These are phyloP conservation scores for Xylaria acuta DNA, from an alignment of 495 filamentous ascomycete species.

Conservation along the genomic window DNA sequence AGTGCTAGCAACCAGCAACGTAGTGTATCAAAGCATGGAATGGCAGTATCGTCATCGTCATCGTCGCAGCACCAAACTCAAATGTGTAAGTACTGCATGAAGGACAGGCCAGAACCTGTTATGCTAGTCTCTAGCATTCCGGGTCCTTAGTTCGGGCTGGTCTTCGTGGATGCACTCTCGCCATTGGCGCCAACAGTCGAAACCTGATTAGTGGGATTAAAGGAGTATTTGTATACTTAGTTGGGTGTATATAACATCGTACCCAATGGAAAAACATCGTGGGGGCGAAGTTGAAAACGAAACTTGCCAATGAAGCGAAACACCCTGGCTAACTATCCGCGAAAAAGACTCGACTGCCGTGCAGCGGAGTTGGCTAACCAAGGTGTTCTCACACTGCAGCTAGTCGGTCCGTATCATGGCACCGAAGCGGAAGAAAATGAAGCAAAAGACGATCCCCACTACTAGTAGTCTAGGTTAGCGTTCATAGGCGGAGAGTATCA, in stretches of 20 bases:
- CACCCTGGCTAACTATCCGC: too few relatives aligned
- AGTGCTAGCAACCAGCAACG: not conserved
- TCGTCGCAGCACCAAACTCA: slow-evolving; percentile 27
- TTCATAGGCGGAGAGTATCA: not conserved
- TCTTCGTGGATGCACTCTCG: slow-evolving; percentile 8
- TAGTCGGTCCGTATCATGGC: not conserved
- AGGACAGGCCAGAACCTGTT: slow-evolving; percentile 8
- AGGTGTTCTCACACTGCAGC: not conserved
- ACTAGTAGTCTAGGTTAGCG: not conserved
- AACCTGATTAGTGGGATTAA: slow-evolving; percentile 9
- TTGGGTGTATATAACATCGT: not conserved
- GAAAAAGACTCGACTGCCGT: not conserved
- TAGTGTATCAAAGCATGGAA: slow-evolving; percentile 3
- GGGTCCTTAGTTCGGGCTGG: not conserved
- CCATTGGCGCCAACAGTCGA: slow-evolving; percentile 15
- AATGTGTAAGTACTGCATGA: slow-evolving; percentile 10
- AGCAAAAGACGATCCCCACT: slow-evolving; percentile 4
- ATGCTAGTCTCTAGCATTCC: slow-evolving; percentile 5
- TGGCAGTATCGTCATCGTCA: slow-evolving; percentile 25
- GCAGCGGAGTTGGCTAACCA: not conserved
- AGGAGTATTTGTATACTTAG: slow-evolving; percentile 1
- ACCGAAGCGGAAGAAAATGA: not conserved
- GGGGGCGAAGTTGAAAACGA: not conserved
- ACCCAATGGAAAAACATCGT: slow-evolving; percentile 9
- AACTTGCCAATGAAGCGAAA: not conserved